Conservation (phyloP, 2,329 filamentous ascomycete genomes). For the Paraphaeosphaeria sporulosa region DNA sequence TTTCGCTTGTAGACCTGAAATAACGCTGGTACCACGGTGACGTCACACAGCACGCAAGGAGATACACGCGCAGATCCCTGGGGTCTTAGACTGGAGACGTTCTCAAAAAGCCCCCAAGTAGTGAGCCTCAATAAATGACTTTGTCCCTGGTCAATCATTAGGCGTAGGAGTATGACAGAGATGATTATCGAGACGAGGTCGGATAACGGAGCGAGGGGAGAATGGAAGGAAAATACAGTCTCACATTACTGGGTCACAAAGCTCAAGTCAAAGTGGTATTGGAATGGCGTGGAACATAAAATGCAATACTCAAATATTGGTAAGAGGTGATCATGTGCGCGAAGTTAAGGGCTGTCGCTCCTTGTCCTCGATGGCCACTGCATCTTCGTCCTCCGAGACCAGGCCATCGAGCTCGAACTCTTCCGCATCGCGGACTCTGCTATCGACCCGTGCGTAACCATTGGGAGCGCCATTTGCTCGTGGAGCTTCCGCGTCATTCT, state of each 20-base stretch:
- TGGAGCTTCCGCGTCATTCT: slow-evolving; percentile 46
- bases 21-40: background rate
- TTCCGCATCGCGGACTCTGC: slow-evolving; percentile 78
- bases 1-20: background rate
- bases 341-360: slow-evolving; percentile 29
- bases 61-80: too few relatives aligned
- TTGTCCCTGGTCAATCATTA: too few relatives aligned
- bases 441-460: slow-evolving; percentile 59
- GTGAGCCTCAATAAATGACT: too few relatives aligned
- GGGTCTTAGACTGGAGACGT: too few relatives aligned
- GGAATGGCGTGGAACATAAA: background rate
- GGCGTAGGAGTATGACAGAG: background rate
- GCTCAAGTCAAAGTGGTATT: background rate
- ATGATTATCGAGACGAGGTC: background rate
- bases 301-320: background rate
- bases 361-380: slow-evolving; percentile 36
- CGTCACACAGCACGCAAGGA: background rate
- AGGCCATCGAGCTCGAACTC: slow-evolving; percentile 93
- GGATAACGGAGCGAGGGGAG: background rate
- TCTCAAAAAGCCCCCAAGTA: too few relatives aligned
- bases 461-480: slow-evolving; percentile 39
- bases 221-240: too few relatives aligned
- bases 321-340: slow-evolving; percentile 19
- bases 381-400: slow-evolving; percentile 85
- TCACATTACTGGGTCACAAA: too few relatives aligned